These are phyloP conservation scores for Tricholomella constricta DNA, from an alignment of 768 basidiomycete genomes.

Conservation along the genomic window DNA sequence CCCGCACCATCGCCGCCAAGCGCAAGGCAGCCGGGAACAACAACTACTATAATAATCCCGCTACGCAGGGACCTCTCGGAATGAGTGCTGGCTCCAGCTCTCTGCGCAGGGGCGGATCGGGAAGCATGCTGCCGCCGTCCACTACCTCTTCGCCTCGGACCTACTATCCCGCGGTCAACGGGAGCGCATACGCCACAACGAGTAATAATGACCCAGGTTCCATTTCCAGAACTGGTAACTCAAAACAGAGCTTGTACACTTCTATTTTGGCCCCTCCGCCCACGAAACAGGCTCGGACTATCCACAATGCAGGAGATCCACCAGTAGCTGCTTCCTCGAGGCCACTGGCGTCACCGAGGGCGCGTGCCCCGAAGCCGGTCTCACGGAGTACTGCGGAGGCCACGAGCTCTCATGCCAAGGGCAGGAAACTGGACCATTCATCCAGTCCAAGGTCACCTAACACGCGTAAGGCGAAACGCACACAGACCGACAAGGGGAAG, in stretches of 20 bases:
- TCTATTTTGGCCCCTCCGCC: conserved; percentile 80
- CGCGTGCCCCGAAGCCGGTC: conserved; percentile 39
- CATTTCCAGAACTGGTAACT: conserved; percentile 34
- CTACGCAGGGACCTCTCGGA: conserved; percentile 47
- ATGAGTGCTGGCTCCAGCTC: conserved; percentile 27
- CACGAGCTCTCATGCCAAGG: conserved; percentile 48
- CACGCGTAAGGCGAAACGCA: conserved; percentile 44
- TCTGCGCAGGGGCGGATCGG: conserved; percentile 40
- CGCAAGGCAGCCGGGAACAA: conserved; percentile 49
- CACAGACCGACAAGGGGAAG: conserved; percentile 50
- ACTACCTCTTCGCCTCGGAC: conserved; percentile 44
- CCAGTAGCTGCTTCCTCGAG: conserved; percentile 57
- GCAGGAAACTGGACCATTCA: conserved; percentile 30
- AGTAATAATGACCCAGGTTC: conserved; percentile 33
- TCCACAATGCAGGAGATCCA: conserved; percentile 72
- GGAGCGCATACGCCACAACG: conserved; percentile 29
- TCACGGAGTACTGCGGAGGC: conserved; percentile 48
- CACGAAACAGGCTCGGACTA: conserved; percentile 74
- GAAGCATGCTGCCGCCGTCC: conserved; percentile 48
- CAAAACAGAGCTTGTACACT: conserved; percentile 65
- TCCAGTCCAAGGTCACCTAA: conserved; percentile 38
- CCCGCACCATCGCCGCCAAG: conserved; percentile 60
- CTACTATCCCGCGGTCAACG: conserved; percentile 40
- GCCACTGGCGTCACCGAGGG: conserved; percentile 46
- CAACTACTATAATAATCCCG: conserved; percentile 54